phyloP scores from a whole-genome alignment of 2,329 filamentous ascomycete species.

The Paecilomyces sp. region DNA sequence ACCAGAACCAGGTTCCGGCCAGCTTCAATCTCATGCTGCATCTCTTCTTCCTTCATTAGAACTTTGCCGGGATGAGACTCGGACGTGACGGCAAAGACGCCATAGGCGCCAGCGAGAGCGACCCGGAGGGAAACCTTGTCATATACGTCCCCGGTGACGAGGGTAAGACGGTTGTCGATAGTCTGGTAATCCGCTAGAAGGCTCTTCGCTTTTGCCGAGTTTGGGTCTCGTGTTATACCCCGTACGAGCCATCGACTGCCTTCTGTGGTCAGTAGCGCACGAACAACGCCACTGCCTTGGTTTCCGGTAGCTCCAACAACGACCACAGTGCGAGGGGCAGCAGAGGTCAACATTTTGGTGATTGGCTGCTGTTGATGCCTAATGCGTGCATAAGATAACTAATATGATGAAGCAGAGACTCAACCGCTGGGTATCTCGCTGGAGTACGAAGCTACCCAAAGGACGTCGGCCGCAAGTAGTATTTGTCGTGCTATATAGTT shows the following conservation, averaged over 20 bases:
- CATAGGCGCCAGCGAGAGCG: slow-evolving; percentile 10
- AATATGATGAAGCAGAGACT: too few species aligned
- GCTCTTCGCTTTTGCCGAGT: slow-evolving; percentile 2
- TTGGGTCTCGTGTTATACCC: slow-evolving; percentile 8
- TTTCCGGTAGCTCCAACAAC: slow-evolving; percentile 10
- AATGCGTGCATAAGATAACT: too few species aligned
- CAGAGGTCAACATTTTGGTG: too few species aligned
- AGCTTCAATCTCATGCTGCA: slow-evolving; percentile 12
- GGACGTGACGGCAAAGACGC: slow-evolving; percentile 13
- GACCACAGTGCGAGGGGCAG: background rate
- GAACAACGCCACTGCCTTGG: slow-evolving; percentile 9
- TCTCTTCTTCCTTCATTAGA: slow-evolving; percentile 9
- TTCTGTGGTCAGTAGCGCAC: slow-evolving; percentile 2
- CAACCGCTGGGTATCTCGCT: too few species aligned
- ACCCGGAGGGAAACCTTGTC: background rate
- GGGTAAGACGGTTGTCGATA: slow-evolving; percentile 2
- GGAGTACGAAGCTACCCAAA: too few species aligned
- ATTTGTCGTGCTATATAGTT: too few species aligned
- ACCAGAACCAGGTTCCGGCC: slow-evolving; percentile 12
- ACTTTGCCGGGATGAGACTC: slow-evolving; percentile 3
- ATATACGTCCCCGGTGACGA: slow-evolving; percentile 8
- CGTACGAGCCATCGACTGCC: slow-evolving; percentile 4
- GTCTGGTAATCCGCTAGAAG: slow-evolving; percentile 1
- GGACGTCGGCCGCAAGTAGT: too few species aligned
- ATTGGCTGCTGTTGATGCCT: too few species aligned